Percentiles rank a stretch among this genome's conserved stretches.
phyloP scores from a whole-genome alignment of 495 filamentous ascomycete genomes.

The Entonaema liquescens region DNA sequence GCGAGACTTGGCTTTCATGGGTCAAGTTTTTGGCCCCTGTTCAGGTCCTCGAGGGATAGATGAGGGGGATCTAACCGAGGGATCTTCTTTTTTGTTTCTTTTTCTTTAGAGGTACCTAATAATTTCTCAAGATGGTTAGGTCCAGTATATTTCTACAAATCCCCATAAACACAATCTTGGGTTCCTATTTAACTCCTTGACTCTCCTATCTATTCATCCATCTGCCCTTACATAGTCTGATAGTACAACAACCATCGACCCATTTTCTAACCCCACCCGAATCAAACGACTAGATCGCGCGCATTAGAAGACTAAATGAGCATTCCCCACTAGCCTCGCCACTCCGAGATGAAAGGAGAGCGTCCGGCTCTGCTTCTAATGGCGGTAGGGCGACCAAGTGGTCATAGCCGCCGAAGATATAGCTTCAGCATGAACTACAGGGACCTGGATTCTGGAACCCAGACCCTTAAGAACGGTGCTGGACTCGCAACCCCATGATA shows the following conservation, averaged over 20 bases:
- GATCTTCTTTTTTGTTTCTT: neutral
- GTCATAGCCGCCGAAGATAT: constrained; percentile 4
- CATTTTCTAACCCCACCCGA: constrained; percentile 24
- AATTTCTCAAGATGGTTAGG: neutral
- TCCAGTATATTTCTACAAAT: neutral
- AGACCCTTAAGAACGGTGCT: neutral
- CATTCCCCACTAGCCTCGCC: constrained; percentile 27
- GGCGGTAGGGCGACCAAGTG: neutral
- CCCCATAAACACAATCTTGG: neutral
- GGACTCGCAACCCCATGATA: neutral
- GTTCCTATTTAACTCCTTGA: neutral
- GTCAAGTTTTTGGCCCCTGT: too few species aligned
- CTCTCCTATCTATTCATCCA: neutral
- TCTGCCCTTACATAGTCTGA: neutral
- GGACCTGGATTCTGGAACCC: neutral
- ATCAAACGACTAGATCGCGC: constrained; percentile 23
- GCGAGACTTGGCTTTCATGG: too few species aligned
- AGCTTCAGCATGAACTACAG: constrained; percentile 2
- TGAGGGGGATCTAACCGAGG: neutral
- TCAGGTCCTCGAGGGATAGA: too few species aligned
- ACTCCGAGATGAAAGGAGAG: constrained; percentile 41
- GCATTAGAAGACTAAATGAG: constrained; percentile 25
- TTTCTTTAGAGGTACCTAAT: neutral
- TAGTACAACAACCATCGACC: constrained; percentile 5
- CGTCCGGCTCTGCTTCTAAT: neutral